phyloP scores from a whole-genome alignment of 1,284 basidiomycete genomes.

The Porogramme epimiltina region DNA sequence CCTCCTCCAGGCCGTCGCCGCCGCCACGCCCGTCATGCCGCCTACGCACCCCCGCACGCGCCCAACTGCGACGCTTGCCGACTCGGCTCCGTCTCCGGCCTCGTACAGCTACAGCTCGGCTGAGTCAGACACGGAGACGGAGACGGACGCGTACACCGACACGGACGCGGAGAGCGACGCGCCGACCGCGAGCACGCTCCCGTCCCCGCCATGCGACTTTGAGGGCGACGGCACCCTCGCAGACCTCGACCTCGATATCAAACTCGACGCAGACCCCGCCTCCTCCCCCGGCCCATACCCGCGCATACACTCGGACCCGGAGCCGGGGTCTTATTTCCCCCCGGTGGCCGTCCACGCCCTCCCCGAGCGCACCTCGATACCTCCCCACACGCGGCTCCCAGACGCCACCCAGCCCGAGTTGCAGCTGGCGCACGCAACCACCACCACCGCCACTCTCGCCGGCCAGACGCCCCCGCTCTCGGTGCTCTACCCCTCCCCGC shows the following conservation, averaged over 20 bases:
- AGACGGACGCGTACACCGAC: slow-evolving; percentile 21
- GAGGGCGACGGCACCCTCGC: slow-evolving; percentile 14
- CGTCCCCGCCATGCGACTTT: slow-evolving; percentile 28
- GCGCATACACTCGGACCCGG: slow-evolving; percentile 8
- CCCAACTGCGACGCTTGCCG: too few relatives aligned
- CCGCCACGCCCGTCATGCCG: too few relatives aligned
- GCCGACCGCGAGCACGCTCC: slow-evolving; percentile 26
- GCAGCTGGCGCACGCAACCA: not conserved
- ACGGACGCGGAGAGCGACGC: slow-evolving; percentile 33
- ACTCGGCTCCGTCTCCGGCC: too few relatives aligned
- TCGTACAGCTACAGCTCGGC: not conserved
- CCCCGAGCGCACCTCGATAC: not conserved
- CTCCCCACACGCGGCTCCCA: not conserved
- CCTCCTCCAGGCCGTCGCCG: too few relatives aligned
- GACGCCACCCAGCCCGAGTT: not conserved
- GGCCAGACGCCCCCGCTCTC: slow-evolving; percentile 26
- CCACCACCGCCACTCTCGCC: slow-evolving; percentile 4
- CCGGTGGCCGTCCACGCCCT: slow-evolving; percentile 2
- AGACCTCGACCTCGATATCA: slow-evolving; percentile 11
- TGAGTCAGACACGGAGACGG: slow-evolving; percentile 20
- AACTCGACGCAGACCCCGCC: too few relatives aligned
- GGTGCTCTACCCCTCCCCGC: slow-evolving; percentile 20
- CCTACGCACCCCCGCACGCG: too few relatives aligned
- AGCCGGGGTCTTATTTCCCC: slow-evolving; percentile 26
- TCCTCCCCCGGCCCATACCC: not conserved